Conservation (phyloP, 2,329 filamentous ascomycete species). For the Aurifilum marmelostoma region DNA sequence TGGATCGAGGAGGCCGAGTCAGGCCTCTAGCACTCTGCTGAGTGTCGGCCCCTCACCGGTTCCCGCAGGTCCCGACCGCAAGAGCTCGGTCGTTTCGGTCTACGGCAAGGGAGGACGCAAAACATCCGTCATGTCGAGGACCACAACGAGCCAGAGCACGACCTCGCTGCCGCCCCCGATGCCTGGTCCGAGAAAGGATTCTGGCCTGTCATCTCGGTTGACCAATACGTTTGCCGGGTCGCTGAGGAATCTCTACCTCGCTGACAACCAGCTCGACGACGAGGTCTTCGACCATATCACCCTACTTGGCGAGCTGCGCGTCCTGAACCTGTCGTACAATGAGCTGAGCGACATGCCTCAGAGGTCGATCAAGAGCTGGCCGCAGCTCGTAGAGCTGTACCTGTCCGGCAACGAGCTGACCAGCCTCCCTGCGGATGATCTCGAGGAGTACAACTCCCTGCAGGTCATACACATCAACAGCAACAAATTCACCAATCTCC, state of each 20-base stretch:
- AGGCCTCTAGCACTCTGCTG: constrained; percentile 75
- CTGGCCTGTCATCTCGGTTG: constrained; percentile 77
- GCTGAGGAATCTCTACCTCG: constrained; percentile 80
- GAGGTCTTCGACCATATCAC: constrained; percentile 93
- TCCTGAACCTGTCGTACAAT: constrained; percentile 95
- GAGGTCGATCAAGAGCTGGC: constrained; percentile 85
- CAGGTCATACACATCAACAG: constrained; percentile 94
- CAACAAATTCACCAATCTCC: constrained; percentile 96
- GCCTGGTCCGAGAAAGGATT: constrained; percentile 76
- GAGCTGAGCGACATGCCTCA: constrained; percentile 90
- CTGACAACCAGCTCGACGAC: constrained; percentile 92
- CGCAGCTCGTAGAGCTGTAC: constrained; percentile 87
- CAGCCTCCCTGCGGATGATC: constrained; percentile 86
- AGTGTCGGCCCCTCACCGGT: constrained; percentile 77
- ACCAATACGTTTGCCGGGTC: constrained; percentile 87
- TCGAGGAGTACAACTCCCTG: constrained; percentile 85
- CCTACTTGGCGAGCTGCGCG: constrained; percentile 78
- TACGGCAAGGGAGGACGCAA: constrained; percentile 81
- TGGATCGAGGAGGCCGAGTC: constrained; percentile 74
- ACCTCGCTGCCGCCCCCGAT: constrained; percentile 52
- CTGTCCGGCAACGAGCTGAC: constrained; percentile 94
- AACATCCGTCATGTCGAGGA: constrained; percentile 77
- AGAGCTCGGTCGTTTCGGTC: constrained; percentile 82
- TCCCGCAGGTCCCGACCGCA: constrained; percentile 63
- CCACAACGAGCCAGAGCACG: constrained; percentile 49